Evolutionary conservation across 2,329 filamentous ascomycete genomes (phyloP).

Genomic region (Nannizzia gypsea): DNA sequence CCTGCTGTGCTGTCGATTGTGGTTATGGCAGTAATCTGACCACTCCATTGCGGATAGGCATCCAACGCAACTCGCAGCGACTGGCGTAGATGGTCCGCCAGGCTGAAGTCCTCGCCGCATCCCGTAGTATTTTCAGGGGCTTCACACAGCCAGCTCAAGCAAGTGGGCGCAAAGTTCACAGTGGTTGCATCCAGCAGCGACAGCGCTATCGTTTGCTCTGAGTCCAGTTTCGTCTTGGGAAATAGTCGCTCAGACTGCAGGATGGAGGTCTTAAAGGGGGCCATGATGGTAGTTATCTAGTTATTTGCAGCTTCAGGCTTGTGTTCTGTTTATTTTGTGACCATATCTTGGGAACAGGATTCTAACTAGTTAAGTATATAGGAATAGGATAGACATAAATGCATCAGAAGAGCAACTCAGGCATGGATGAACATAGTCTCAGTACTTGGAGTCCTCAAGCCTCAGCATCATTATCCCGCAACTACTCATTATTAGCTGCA

Average conservation of each 20-base stretch:
- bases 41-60: slow-evolving; percentile 20
- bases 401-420: too few species aligned
- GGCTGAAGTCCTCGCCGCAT: neutral
- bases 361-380: too few species aligned
- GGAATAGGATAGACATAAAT: too few species aligned
- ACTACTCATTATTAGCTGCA: too few species aligned
- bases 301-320: too few species aligned
- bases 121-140: neutral
- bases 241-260: neutral
- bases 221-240: neutral
- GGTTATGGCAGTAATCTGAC: slow-evolving; percentile 20
- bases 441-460: too few species aligned
- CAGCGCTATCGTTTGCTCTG: neutral
- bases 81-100: neutral
- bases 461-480: too few species aligned
- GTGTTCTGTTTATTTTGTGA: too few species aligned
- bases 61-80: slow-evolving; percentile 20
- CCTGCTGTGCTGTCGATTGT: neutral
- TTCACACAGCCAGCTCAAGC: slow-evolving; percentile 37
- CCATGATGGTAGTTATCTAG: neutral
- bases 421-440: too few species aligned
- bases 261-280: neutral
- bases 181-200: slow-evolving; percentile 33
- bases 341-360: too few species aligned
- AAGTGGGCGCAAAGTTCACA: slow-evolving; percentile 31